These are phyloP conservation scores for Boletus patriciae DNA, from an alignment of 768 basidiomycete species.

Conservation along the genomic window DNA sequence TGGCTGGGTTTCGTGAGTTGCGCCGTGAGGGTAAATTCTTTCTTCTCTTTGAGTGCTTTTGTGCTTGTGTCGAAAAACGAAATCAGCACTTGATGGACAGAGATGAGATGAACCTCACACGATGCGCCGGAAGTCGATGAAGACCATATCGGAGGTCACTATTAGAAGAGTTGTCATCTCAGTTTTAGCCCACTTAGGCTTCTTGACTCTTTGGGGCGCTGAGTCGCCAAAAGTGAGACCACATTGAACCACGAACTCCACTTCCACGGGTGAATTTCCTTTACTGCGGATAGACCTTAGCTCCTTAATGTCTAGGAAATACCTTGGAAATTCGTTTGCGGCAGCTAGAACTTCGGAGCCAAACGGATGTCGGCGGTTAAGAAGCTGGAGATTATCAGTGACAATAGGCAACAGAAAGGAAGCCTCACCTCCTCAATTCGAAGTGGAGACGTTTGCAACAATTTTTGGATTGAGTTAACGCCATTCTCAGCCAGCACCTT, in stretches of 20 bases:
- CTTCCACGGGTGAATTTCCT: conserved; percentile 53
- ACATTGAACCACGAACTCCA: conserved; percentile 60
- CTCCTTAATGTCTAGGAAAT: conserved; percentile 54
- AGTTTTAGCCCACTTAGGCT: conserved; percentile 41
- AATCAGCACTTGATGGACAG: conserved; percentile 2
- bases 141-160: conserved; percentile 69
- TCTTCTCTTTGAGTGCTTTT: conserved; percentile 57
- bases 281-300: conserved; percentile 40
- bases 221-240: conserved; percentile 40
- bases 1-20: conserved; percentile 77
- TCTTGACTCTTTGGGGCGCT: conserved; percentile 42
- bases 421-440: conserved; percentile 60
- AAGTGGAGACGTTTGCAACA: conserved; percentile 56
- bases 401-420: neutral
- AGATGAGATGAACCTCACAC: conserved; percentile 43
- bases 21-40: conserved; percentile 59
- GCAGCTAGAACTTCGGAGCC: conserved; percentile 66
- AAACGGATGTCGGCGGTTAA: conserved; percentile 74
- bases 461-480: conserved; percentile 56
- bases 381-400: conserved; percentile 45
- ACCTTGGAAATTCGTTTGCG: conserved; percentile 65
- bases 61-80: conserved; percentile 47
- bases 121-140: conserved; percentile 79
- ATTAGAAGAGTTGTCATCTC: conserved; percentile 75
- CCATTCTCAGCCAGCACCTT: conserved; percentile 77